These are phyloP conservation scores for Picochlorum sp. DNA, from an alignment of 139 green algal species.

Conservation along the genomic window DNA sequence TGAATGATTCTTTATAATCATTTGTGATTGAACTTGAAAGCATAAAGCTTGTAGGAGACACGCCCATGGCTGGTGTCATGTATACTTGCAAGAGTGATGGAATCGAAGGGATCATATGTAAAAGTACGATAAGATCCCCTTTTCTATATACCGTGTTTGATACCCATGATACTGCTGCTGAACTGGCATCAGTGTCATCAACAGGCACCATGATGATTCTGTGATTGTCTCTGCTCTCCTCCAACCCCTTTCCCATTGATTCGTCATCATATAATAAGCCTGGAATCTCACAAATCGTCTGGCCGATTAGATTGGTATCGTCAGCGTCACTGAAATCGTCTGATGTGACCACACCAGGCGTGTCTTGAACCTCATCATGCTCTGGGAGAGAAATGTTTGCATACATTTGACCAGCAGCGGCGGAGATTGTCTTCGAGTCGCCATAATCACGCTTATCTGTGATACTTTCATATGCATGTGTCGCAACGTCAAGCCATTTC, in stretches of 20 bases:
- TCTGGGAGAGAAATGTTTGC: too few species aligned
- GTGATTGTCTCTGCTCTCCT: not conserved
- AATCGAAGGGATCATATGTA: slow-evolving; percentile 25
- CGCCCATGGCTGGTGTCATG: not conserved
- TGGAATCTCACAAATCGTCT: not conserved
- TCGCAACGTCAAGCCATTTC: too few species aligned
- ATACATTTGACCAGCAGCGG: too few species aligned
- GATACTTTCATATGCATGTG: too few species aligned
- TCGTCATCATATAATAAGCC: too few species aligned
- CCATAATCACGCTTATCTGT: too few species aligned
- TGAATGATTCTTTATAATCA: slow-evolving; percentile 8
- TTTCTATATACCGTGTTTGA: slow-evolving; percentile 9
- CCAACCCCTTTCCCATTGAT: too few species aligned
- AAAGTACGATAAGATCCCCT: slow-evolving; percentile 16
- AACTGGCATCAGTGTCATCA: slow-evolving; percentile 15
- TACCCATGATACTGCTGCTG: slow-evolving; percentile 16
- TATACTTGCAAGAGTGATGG: slow-evolving; percentile 1
- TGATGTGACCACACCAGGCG: not conserved
- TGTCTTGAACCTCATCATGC: too few species aligned
- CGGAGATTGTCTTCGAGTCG: too few species aligned
- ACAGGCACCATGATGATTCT: slow-evolving; percentile 23
- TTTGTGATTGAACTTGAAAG: not conserved
- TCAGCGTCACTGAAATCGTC: not conserved
- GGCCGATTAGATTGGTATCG: not conserved
- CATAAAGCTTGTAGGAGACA: slow-evolving; percentile 6